Conservation (phyloP, 345 rosid species). For the Aquilaria malaccensis region DNA sequence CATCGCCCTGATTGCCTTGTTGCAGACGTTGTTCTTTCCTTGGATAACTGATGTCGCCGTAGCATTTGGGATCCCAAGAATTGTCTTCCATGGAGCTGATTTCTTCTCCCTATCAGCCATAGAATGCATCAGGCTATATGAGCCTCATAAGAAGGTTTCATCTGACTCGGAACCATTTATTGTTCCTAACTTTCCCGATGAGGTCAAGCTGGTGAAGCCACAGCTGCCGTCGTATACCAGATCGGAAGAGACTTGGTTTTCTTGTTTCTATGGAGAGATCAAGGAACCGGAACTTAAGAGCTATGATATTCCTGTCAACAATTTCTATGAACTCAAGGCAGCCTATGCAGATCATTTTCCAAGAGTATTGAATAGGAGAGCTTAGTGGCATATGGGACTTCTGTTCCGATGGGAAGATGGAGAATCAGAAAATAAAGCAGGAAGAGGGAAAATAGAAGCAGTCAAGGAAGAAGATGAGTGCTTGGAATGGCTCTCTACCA, state of each 20-base stretch:
- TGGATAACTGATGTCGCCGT: constrained; percentile 32
- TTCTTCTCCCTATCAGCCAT: constrained; percentile 20
- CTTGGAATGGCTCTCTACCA: constrained; percentile 33
- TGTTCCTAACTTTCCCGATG: constrained; percentile 24
- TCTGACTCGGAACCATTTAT: constrained; percentile 24
- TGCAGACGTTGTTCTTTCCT: constrained; percentile 23
- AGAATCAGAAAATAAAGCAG: constrained; percentile 8
- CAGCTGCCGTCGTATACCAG: constrained; percentile 7
- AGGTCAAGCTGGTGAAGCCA: constrained; percentile 20
- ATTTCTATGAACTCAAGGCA: constrained; percentile 42
- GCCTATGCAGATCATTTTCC: constrained; percentile 31
- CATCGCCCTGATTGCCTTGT: constrained; percentile 28
- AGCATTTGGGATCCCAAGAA: constrained; percentile 27
- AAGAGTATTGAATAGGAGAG: constrained; percentile 25
- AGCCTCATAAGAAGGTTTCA: constrained; percentile 19
- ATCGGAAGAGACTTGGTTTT: not conserved
- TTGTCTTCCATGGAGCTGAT: constrained; percentile 27
- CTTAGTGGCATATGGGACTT: constrained; percentile 38
- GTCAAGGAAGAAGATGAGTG: constrained; percentile 20
- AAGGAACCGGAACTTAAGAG: constrained; percentile 20
- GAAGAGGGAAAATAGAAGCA: constrained; percentile 18
- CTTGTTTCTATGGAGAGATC: constrained; percentile 4
- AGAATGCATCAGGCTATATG: constrained; percentile 9
- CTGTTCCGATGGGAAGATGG: constrained; percentile 19
- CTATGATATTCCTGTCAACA: constrained; percentile 30